A percentile compares a stretch with the other conserved stretches of the same genome.
Conservation (phyloP, 116 monocot species). For the Dioscorea cayenensis region DNA sequence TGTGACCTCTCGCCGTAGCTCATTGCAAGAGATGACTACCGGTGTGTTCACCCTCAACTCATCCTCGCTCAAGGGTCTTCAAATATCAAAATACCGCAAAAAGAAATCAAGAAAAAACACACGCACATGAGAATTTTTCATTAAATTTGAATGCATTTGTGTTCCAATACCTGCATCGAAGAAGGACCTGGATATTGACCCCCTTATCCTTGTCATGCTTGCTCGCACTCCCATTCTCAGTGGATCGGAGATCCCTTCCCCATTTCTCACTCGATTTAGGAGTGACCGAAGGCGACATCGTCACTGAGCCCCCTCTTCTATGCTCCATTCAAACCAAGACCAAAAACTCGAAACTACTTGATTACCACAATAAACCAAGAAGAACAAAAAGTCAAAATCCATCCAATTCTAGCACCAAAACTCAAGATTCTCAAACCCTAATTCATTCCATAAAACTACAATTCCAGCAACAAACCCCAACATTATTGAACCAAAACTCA, state of each 20-base stretch:
- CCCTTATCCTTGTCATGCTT: conserved; percentile 84
- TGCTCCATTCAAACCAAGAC: conserved; percentile 11
- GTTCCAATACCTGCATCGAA: conserved; percentile 71
- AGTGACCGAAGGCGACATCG: conserved; percentile 46
- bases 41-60: conserved; percentile 65
- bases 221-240: conserved; percentile 50
- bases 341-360: no score
- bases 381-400: no score
- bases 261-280: conserved; percentile 56
- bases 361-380: no score
- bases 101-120: background rate
- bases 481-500: no score
- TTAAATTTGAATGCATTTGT: background rate
- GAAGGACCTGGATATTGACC: conserved; percentile 93
- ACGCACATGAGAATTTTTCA: background rate
- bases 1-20: conserved; percentile 64
- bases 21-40: conserved; percentile 80
- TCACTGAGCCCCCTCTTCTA: conserved; percentile 32
- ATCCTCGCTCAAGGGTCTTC: conserved; percentile 81
- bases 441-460: no score
- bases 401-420: no score
- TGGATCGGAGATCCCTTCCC: conserved; percentile 55
- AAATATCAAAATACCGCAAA: background rate
- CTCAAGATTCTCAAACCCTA: no score
- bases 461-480: no score